A percentile compares a stretch with the other conserved stretches of the same genome.
phyloP scores from a whole-genome alignment of 1,139 yeast genomes.

The Taiozyma sp. region DNA sequence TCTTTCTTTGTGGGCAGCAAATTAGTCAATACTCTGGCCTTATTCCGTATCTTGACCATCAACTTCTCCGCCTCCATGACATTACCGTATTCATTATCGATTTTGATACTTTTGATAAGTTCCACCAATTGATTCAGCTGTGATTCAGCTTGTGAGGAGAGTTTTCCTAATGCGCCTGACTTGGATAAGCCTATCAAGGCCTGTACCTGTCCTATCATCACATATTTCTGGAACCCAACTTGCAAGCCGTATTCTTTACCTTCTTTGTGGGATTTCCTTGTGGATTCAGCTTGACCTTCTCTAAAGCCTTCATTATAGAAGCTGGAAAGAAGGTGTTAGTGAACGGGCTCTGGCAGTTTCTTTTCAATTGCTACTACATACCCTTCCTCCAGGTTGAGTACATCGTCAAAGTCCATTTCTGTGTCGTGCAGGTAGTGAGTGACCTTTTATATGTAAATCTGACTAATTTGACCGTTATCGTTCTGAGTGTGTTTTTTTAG shows the following conservation, averaged over 20 bases:
- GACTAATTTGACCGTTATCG: too few species aligned
- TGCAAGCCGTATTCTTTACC: constrained; percentile 79
- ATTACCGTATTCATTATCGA: constrained; percentile 39
- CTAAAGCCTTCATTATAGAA: constrained; percentile 56
- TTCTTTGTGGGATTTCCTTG: constrained; percentile 53
- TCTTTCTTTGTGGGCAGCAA: constrained; percentile 20
- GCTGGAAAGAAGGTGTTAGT: too few species aligned
- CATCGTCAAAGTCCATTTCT: constrained; percentile 38
- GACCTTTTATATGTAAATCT: too few species aligned
- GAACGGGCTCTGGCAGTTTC: too few species aligned
- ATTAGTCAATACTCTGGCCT: constrained; percentile 40
- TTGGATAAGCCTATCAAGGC: constrained; percentile 19
- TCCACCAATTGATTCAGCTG: constrained; percentile 14
- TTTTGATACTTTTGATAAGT: constrained; percentile 20
- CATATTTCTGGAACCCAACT: constrained; percentile 67
- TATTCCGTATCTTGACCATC: constrained; percentile 44
- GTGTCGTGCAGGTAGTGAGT: too few species aligned
- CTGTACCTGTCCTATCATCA: constrained; percentile 56
- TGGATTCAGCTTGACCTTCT: constrained; percentile 44
- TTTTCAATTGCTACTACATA: constrained; percentile 13
- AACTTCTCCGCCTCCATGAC: constrained; percentile 43
- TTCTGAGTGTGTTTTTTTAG: too few species aligned
- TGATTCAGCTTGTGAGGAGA: constrained; percentile 9
- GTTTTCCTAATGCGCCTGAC: constrained; percentile 4
- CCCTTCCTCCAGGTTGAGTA: constrained; percentile 48